Conservation (phyloP, 352 stramenopile species). For the Phytophthora pinifolia region DNA sequence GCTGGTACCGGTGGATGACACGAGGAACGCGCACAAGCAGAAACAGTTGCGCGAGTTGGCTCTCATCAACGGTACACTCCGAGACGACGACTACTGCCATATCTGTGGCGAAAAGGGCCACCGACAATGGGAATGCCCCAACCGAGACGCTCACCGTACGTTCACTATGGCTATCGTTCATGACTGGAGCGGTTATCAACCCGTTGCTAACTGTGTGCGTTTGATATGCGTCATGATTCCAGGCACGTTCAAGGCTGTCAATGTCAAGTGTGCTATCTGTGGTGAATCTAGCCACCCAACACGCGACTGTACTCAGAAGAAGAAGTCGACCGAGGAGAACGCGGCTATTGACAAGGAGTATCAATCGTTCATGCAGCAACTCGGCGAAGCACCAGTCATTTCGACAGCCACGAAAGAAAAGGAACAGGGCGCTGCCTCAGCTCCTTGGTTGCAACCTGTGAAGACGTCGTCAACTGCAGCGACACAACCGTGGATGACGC, state of each 20-base stretch:
- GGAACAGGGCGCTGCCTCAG: slow-evolving; percentile 32
- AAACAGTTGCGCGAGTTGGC: slow-evolving; percentile 98
- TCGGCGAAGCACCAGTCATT: slow-evolving; percentile 74
- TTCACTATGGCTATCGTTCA: slow-evolving; percentile 14
- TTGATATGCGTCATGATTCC: slow-evolving; percentile 8
- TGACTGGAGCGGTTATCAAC: neutral
- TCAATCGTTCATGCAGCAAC: slow-evolving; percentile 85
- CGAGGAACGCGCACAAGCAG: slow-evolving; percentile 97
- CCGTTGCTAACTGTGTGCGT: slow-evolving; percentile 18
- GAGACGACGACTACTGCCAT: slow-evolving; percentile 97
- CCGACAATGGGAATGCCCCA: slow-evolving; percentile 96
- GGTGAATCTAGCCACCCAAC: slow-evolving; percentile 97
- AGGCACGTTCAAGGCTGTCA: slow-evolving; percentile 78
- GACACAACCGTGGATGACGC: slow-evolving; percentile 68
- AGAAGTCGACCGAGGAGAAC: slow-evolving; percentile 67
- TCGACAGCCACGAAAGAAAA: slow-evolving; percentile 51
- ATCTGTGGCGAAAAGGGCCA: slow-evolving; percentile 99
- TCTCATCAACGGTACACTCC: slow-evolving; percentile 98
- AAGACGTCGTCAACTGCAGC: slow-evolving; percentile 42
- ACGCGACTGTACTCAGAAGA: slow-evolving; percentile 94
- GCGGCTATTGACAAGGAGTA: slow-evolving; percentile 86
- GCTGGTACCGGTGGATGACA: slow-evolving; percentile 92
- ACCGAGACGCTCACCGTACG: slow-evolving; percentile 73
- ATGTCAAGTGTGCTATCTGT: slow-evolving; percentile 98
- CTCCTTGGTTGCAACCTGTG: slow-evolving; percentile 68